A percentile compares a stretch with the other conserved stretches of the same genome.
Conservation (phyloP, 2,329 filamentous ascomycete species). For the Phoma sp. region DNA sequence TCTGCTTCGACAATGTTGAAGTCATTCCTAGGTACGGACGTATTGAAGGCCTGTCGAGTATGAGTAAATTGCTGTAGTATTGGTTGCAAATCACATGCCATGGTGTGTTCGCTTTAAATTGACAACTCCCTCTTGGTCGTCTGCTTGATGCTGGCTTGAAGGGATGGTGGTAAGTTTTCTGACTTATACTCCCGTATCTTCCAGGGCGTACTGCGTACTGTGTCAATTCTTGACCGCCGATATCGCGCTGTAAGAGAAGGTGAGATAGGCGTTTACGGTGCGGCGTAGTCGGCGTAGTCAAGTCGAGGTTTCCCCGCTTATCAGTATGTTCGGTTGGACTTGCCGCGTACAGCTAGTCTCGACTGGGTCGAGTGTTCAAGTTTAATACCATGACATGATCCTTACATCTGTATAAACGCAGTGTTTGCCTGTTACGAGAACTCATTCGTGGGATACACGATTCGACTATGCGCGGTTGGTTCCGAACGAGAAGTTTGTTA, state of each 20-base stretch:
- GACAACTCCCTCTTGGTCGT: not conserved
- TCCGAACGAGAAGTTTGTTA: not conserved
- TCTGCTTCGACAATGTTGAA: conserved; percentile 56
- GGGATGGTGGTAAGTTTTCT: not conserved
- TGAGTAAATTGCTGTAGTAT: not conserved
- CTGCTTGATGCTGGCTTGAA: not conserved
- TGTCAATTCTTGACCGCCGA: not conserved
- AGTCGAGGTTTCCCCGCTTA: conserved; percentile 12
- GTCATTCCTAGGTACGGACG: not conserved
- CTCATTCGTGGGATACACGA: not conserved
- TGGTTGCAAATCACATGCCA: not conserved
- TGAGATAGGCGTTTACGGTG: not conserved
- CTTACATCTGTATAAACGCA: not conserved
- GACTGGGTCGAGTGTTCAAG: not conserved
- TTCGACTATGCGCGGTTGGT: too few relatives aligned
- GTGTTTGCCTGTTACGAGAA: not conserved
- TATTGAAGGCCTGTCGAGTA: not conserved
- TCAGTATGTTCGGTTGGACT: conserved; percentile 20
- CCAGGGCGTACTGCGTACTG: not conserved
- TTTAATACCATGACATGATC: not conserved
- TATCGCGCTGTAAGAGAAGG: not conserved
- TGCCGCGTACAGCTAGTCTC: conserved; percentile 23
- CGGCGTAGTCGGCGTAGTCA: conserved; percentile 2
- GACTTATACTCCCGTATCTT: not conserved
- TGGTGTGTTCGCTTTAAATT: not conserved